Conservation (phyloP, 2,329 filamentous ascomycete species). For the Beauveria sp. region DNA sequence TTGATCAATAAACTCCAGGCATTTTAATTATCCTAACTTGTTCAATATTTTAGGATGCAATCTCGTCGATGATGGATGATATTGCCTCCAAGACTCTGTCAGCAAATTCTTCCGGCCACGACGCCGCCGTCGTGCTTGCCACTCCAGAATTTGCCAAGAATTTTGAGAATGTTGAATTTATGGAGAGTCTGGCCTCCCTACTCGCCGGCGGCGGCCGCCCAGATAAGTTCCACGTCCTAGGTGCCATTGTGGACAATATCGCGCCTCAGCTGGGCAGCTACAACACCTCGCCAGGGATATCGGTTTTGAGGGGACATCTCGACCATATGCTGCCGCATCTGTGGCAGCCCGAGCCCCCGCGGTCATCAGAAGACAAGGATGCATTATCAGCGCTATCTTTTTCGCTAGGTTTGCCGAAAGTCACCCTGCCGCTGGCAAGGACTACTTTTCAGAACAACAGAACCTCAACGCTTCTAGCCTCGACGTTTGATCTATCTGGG, state of each 20-base stretch:
- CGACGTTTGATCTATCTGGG: slow-evolving; percentile 21
- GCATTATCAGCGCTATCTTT: slow-evolving; percentile 35
- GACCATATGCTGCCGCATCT: slow-evolving; percentile 36
- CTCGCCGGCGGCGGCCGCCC: slow-evolving; percentile 35
- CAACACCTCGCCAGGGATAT: slow-evolving; percentile 36
- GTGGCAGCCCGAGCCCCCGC: slow-evolving; percentile 28
- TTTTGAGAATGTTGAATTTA: slow-evolving; percentile 37
- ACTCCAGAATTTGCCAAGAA: slow-evolving; percentile 41
- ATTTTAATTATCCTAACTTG: neutral
- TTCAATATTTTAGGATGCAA: slow-evolving; percentile 15
- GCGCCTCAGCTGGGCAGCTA: slow-evolving; percentile 26
- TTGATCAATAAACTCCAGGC: slow-evolving; percentile 13
- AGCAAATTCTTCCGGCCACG: slow-evolving; percentile 21
- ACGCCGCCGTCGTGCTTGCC: slow-evolving; percentile 42
- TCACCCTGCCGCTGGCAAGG: slow-evolving; percentile 63
- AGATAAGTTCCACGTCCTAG: slow-evolving; percentile 37
- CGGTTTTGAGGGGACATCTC: slow-evolving; percentile 39
- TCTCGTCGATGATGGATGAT: slow-evolving; percentile 15
- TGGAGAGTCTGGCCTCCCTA: slow-evolving; percentile 35
- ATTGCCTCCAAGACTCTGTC: slow-evolving; percentile 19
- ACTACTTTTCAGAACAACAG: slow-evolving; percentile 68
- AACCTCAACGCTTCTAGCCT: slow-evolving; percentile 47
- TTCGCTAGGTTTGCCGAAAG: slow-evolving; percentile 26
- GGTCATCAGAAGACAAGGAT: slow-evolving; percentile 24
- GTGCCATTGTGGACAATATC: slow-evolving; percentile 50